Conservation (phyloP, 768 basidiomycete genomes). For the Russula earlei region DNA sequence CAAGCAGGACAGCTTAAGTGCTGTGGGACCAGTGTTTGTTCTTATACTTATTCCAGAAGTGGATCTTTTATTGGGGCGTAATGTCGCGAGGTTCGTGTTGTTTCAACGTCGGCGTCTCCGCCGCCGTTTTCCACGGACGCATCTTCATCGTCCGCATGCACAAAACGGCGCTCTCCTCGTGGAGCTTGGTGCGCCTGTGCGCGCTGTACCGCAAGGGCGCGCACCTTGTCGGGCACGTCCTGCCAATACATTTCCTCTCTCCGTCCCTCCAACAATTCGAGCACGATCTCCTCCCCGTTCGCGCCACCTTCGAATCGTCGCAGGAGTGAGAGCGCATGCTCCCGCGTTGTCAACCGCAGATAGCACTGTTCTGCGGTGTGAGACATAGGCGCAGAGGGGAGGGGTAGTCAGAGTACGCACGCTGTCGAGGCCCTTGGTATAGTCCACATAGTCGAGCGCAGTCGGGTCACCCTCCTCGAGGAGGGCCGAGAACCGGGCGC, state of each 20-base stretch:
- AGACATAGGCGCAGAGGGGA: background rate
- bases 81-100: too few species aligned
- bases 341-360: constrained; percentile 51
- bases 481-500: constrained; percentile 45
- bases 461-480: constrained; percentile 25
- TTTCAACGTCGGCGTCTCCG: background rate
- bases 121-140: background rate
- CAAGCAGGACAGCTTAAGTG: too few species aligned
- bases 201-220: constrained; percentile 49
- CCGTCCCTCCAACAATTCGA: constrained; percentile 53
- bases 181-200: constrained; percentile 19
- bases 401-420: constrained; percentile 32
- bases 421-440: constrained; percentile 63
- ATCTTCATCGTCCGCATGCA: background rate
- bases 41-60: too few species aligned
- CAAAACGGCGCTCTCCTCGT: background rate
- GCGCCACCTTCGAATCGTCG: constrained; percentile 31
- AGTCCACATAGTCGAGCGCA: constrained; percentile 72
- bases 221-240: constrained; percentile 66
- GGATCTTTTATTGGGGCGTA: too few species aligned
- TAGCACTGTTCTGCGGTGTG: constrained; percentile 45
- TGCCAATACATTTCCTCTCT: constrained; percentile 72
- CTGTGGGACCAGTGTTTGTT: too few species aligned
- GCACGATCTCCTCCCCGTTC: constrained; percentile 27
- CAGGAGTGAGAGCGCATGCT: constrained; percentile 37